A percentile compares a stretch with the other conserved stretches of the same genome.
These are phyloP conservation scores for Cytospora piceicola DNA, from an alignment of 2,329 filamentous ascomycete species.

Conservation along the genomic window DNA sequence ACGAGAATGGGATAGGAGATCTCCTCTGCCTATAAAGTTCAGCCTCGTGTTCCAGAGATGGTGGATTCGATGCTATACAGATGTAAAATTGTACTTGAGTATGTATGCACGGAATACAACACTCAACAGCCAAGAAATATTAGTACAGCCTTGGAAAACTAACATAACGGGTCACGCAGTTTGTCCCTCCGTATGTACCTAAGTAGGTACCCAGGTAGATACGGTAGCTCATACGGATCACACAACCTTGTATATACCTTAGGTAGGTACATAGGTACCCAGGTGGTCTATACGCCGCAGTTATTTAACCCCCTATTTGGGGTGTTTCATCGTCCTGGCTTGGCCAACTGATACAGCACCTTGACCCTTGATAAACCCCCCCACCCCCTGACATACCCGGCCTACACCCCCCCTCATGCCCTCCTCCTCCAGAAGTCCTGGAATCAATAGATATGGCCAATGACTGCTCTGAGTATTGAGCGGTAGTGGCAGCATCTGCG, in stretches of 20 bases:
- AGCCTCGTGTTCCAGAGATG: background rate
- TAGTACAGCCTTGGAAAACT: background rate
- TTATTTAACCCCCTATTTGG: slow-evolving; percentile 20
- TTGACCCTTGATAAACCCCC: slow-evolving; percentile 19
- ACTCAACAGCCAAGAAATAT: background rate
- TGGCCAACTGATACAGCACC: slow-evolving; percentile 22
- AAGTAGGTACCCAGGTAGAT: too few species aligned
- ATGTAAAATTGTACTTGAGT: background rate
- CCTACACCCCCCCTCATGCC: too few species aligned
- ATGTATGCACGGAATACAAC: background rate
- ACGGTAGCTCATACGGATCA: too few species aligned
- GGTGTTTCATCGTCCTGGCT: slow-evolving; percentile 26
- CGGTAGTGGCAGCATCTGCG: background rate
- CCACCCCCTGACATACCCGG: too few species aligned
- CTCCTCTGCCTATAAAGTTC: background rate
- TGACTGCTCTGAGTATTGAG: slow-evolving; percentile 5
- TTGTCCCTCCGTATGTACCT: too few species aligned
- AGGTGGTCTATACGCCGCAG: background rate
- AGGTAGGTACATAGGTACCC: too few species aligned
- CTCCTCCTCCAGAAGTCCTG: slow-evolving; percentile 16
- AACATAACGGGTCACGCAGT: too few species aligned
- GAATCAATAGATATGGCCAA: slow-evolving; percentile 23
- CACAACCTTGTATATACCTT: too few species aligned
- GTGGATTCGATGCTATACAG: background rate
- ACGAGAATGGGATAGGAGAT: background rate